Evolutionary conservation across 139 green algal species (phyloP).

Genomic region (Micromonas commoda): DNA sequence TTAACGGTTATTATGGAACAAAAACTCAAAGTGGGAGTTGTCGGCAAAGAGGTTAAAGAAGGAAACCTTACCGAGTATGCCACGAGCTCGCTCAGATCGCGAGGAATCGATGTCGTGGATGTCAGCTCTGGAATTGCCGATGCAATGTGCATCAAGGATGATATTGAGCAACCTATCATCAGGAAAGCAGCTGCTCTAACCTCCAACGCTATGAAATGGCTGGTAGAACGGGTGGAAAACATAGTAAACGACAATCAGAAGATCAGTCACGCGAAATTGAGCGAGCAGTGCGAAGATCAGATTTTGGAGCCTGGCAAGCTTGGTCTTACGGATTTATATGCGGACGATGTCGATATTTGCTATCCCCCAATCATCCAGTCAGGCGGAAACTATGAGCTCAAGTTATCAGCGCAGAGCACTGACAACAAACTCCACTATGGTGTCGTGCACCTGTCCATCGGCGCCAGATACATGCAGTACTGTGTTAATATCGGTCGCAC

Average conservation of each 20-base stretch:
- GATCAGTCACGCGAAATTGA: constrained; percentile 83
- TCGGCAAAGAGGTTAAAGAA: constrained; percentile 31
- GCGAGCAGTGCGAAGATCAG: constrained; percentile 31
- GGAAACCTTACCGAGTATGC: constrained; percentile 21
- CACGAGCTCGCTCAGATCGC: background rate
- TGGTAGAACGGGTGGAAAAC: constrained; percentile 61
- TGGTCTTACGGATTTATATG: constrained; percentile 13
- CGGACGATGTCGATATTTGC: constrained; percentile 83
- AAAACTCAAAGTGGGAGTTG: background rate
- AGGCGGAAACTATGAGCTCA: constrained; percentile 62
- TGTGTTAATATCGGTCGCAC: constrained; percentile 85
- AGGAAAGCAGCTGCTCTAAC: constrained; percentile 72
- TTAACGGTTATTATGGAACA: background rate
- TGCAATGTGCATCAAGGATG: constrained; percentile 69
- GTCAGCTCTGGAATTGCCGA: constrained; percentile 12
- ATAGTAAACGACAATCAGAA: constrained; percentile 83
- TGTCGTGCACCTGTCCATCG: constrained; percentile 64
- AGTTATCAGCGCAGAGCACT: constrained; percentile 43
- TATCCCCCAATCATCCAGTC: constrained; percentile 89
- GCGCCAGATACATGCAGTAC: constrained; percentile 78
- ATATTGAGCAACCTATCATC: constrained; percentile 65
- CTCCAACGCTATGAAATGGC: constrained; percentile 52
- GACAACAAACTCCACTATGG: constrained; percentile 59
- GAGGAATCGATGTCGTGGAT: constrained; percentile 40
- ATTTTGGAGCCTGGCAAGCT: constrained; percentile 13